Percentiles rank a stretch among this genome's conserved stretches.
These are phyloP conservation scores for Akebia trifoliata DNA, from an alignment of 164 flowering plant species.

Conservation along the genomic window DNA sequence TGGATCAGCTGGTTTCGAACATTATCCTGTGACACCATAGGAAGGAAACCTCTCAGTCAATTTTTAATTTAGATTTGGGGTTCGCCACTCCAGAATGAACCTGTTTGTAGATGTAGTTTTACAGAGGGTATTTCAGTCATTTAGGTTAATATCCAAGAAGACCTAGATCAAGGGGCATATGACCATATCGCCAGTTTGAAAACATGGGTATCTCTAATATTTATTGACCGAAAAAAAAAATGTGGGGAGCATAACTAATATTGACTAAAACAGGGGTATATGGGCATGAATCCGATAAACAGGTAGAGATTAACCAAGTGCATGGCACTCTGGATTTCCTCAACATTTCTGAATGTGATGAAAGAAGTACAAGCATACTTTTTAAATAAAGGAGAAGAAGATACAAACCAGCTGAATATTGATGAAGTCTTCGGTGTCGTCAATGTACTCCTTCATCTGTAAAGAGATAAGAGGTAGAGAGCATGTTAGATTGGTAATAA, in stretches of 20 bases:
- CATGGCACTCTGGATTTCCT: not conserved
- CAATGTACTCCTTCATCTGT: slow-evolving; percentile 60
- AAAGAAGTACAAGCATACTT: not conserved
- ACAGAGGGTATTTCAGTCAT: too few relatives aligned
- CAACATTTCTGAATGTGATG: not conserved
- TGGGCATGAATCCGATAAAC: too few relatives aligned
- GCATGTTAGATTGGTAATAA: not conserved
- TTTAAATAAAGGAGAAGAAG: not conserved
- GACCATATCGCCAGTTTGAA: too few relatives aligned
- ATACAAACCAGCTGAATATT: slow-evolving; percentile 75
- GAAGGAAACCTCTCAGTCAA: not conserved
- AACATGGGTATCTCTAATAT: too few relatives aligned
- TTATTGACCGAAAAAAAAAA: too few relatives aligned
- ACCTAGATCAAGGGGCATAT: too few relatives aligned
- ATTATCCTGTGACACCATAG: slow-evolving; percentile 55
- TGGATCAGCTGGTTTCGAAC: slow-evolving; percentile 92
- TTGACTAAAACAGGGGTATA: too few relatives aligned
- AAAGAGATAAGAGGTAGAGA: slow-evolving; percentile 13
- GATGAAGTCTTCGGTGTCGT: slow-evolving; percentile 44
- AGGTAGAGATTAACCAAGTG: too few relatives aligned
- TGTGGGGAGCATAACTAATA: too few relatives aligned
- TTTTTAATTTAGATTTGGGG: not conserved
- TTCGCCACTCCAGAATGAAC: too few relatives aligned
- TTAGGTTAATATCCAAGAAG: too few relatives aligned
- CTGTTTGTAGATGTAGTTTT: too few relatives aligned